phyloP scores from a whole-genome alignment of 2,329 filamentous ascomycete genomes.

The Tolypocladium inflatum region DNA sequence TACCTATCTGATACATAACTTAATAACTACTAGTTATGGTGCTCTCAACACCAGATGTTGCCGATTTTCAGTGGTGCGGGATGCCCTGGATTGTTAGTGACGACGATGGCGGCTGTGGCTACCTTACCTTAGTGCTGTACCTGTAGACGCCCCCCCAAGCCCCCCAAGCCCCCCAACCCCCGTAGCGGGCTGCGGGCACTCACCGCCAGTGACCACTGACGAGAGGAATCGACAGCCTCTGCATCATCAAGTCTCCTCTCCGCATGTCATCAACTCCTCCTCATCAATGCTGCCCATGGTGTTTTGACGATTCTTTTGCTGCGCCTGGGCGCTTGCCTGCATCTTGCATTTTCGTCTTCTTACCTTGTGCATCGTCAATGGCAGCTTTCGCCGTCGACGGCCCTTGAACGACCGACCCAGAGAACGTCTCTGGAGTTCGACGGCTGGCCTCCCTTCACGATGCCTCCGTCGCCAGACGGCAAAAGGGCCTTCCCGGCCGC shows the following conservation, averaged over 20 bases:
- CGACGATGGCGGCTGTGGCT: no score
- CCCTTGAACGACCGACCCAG: background rate
- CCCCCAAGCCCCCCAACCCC: no score
- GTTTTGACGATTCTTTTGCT: background rate
- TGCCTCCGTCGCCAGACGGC: conserved; percentile 6
- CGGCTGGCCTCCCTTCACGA: background rate
- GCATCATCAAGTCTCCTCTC: background rate
- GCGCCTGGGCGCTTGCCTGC: background rate
- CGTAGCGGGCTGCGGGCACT: background rate
- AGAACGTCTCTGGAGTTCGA: background rate
- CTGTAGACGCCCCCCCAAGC: no score
- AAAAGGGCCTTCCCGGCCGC: conserved; percentile 6
- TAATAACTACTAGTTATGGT: no score
- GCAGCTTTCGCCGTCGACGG: background rate
- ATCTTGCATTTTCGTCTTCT: background rate
- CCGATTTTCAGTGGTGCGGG: no score
- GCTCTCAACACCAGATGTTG: no score
- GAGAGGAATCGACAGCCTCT: background rate
- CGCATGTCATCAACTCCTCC: background rate
- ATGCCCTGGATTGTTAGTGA: no score
- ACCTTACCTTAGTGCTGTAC: no score
- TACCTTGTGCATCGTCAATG: background rate
- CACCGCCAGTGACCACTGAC: background rate
- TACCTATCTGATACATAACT: no score
- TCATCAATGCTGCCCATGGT: background rate